A percentile compares a stretch with the other conserved stretches of the same genome.
Conservation (phyloP, 208 protist species). For the Crithidia expoeki region DNA sequence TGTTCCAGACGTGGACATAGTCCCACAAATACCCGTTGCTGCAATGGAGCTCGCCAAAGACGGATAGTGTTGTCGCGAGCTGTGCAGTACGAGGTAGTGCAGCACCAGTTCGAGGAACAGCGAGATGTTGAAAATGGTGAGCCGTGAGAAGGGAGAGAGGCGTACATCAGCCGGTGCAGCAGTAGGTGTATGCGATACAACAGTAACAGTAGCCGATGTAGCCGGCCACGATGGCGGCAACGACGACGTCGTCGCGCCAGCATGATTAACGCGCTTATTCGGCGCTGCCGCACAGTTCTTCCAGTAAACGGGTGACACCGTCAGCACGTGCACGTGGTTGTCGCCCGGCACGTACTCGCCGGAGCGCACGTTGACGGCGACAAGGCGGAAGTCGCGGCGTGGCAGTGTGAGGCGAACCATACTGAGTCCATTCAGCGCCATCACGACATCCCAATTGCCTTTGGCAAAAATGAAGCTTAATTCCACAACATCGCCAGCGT, state of each 20-base stretch:
- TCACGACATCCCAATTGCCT: conserved; percentile 39
- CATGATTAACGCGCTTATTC: not conserved
- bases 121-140: conserved; percentile 34
- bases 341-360: conserved; percentile 24
- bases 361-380: conserved; percentile 27
- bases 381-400: conserved; percentile 26
- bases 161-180: conserved; percentile 30
- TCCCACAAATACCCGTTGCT: not conserved
- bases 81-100: conserved; percentile 36
- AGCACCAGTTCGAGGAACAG: conserved; percentile 33
- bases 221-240: not conserved
- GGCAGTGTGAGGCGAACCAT: conserved; percentile 52
- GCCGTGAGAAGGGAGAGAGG: conserved; percentile 30
- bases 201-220: too few relatives aligned
- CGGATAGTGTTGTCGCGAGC: conserved; percentile 18
- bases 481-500: conserved; percentile 46
- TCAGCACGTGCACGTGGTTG: conserved; percentile 33
- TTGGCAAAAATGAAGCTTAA: conserved; percentile 53
- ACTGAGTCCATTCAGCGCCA: conserved; percentile 55
- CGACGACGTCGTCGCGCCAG: not conserved
- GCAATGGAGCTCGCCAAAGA: not conserved
- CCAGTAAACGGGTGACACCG: conserved; percentile 18
- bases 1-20: not conserved
- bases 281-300: not conserved
- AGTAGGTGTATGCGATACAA: not conserved